Conservation (phyloP, 108 stramenopile genomes). For the Nitzschia putrida region DNA sequence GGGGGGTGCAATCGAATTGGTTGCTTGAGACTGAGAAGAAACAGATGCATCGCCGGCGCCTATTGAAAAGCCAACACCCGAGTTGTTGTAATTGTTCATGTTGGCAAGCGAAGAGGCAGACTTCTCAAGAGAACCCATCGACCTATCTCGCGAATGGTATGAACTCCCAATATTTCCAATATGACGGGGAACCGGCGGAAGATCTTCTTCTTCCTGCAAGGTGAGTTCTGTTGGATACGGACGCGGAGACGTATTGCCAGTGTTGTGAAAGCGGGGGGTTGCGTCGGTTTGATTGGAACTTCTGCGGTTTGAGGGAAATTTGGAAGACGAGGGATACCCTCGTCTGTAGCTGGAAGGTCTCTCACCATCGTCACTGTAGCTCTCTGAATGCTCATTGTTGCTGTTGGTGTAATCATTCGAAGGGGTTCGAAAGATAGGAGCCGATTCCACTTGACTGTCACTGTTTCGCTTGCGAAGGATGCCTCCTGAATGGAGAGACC, state of each 20-base stretch:
- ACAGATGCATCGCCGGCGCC: neutral
- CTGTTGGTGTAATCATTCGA: neutral
- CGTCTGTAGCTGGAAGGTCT: neutral
- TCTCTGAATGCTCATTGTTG: neutral
- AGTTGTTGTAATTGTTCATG: neutral
- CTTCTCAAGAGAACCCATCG: neutral
- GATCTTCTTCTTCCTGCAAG: neutral
- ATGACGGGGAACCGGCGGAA: constrained; percentile 6
- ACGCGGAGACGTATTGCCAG: neutral
- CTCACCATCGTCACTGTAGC: neutral
- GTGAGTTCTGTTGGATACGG: neutral
- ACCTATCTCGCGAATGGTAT: neutral
- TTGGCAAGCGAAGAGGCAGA: neutral
- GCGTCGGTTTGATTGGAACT: constrained; percentile 17
- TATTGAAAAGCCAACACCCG: neutral
- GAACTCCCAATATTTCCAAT: neutral
- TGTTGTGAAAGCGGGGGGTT: constrained; percentile 16
- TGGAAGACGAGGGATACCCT: neutral
- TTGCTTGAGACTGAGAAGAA: neutral
- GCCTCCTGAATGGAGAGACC: neutral
- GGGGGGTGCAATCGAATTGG: neutral
- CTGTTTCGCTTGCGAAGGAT: neutral
- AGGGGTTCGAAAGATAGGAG: neutral
- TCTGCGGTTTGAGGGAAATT: neutral
- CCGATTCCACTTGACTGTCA: neutral